Evolutionary conservation across 768 basidiomycete genomes (phyloP), one percentile per base, ranked within the genome.

Genomic region (Lyophyllum decastes): DNA sequence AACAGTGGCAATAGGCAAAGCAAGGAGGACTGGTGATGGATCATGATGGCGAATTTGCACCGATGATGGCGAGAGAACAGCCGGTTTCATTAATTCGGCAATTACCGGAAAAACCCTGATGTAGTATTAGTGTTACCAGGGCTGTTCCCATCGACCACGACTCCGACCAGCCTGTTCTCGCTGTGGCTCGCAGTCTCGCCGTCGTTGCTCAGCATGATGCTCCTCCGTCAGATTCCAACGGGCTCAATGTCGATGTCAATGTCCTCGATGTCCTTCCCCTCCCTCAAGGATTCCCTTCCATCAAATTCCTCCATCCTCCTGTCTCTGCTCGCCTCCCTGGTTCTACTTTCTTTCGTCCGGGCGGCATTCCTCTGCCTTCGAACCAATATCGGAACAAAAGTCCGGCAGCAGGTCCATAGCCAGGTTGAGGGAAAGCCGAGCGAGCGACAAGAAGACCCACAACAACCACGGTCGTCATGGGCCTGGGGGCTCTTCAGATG

Each of bases 271-370:
- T 53, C 57, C 47, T 41, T 61, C 43, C 60, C 65, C 12, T 61
- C 61, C 46, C 21, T 66, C 38, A 26, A 58, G 43, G 55, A 52
- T 46, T 47, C 60, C n/a, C 41, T 66, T 25, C 66, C 68, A n/a
- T 66, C 67, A 17, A 67, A 64, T 35, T 59, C 67, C 19, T 65
- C 68, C 44, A 48, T 72, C 38, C 56, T 72, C 43, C 55, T 72
- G 22, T 66, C 69, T 17, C 57, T 73, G 9, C 50, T 73, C 22
- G 66, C 64, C 34, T 67, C 69, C 14, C 38, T 72, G n/a, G 60
- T 67, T 21, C 53, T 72, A 17, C 65, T 73, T 17, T 63, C 60
- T 19, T 58, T 69, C 44, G 51, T 71, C 26, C 64, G 60, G 50
- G 62, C 66, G 26, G 60, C 61, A 26, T 52, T 65, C 17, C 40